Conservation (phyloP, 2,329 filamentous ascomycete genomes). For the Monosporascus sp. region DNA sequence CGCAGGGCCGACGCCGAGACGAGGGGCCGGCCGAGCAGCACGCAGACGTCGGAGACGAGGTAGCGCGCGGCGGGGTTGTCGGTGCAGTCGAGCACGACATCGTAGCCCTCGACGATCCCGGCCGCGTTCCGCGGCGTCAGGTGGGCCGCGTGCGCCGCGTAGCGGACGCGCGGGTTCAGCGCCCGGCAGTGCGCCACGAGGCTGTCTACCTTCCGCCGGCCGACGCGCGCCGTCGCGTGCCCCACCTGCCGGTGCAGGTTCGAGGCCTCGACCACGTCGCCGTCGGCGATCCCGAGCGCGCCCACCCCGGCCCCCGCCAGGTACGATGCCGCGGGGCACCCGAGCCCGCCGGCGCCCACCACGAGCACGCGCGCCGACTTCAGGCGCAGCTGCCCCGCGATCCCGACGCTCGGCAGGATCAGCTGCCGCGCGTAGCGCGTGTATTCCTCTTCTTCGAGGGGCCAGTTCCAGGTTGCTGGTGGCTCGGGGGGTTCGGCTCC, state of each 20-base stretch:
- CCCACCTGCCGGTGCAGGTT: conserved; percentile 92
- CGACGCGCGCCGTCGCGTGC: conserved; percentile 66
- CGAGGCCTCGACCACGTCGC: conserved; percentile 79
- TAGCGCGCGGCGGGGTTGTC: conserved; percentile 91
- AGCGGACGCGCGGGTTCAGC: conserved; percentile 67
- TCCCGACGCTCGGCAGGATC: conserved; percentile 76
- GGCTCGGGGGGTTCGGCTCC: neutral
- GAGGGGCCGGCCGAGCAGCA: conserved; percentile 71
- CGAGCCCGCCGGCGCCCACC: conserved; percentile 82
- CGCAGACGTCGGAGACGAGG: conserved; percentile 83
- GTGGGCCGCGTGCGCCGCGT: conserved; percentile 56
- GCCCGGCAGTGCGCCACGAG: conserved; percentile 51
- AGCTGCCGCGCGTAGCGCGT: conserved; percentile 84
- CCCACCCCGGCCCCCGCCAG: conserved; percentile 85
- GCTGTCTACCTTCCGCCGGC: conserved; percentile 76
- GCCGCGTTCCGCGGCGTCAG: conserved; percentile 65
- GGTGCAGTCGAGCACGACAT: conserved; percentile 88
- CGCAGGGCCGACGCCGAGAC: conserved; percentile 86
- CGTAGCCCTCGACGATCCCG: conserved; percentile 63
- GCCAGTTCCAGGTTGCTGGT: conserved; percentile 50
- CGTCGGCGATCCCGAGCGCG: conserved; percentile 77
- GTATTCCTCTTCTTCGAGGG: conserved; percentile 68
- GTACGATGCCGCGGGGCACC: conserved; percentile 90
- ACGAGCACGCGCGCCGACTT: conserved; percentile 68
- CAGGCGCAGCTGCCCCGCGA: conserved; percentile 72